Evolutionary conservation across 2,329 filamentous ascomycete species (phyloP).

Genomic region (Fusarium nelsonii): DNA sequence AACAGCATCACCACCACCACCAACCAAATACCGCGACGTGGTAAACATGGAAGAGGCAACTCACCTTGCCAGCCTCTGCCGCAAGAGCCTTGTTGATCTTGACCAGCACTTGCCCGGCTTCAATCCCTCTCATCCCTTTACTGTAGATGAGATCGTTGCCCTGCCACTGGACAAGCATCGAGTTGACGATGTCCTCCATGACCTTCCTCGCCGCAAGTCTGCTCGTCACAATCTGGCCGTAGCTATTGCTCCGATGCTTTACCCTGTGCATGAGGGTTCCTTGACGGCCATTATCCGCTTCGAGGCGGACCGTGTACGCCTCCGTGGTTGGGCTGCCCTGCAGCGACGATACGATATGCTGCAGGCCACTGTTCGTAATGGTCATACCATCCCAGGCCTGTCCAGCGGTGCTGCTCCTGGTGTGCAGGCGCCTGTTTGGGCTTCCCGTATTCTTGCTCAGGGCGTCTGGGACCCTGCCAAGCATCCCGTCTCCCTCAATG

Average conservation of each 20-base stretch:
- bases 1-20: neutral
- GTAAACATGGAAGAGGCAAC: conserved; percentile 47
- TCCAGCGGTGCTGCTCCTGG: conserved; percentile 51
- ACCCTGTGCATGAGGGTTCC: conserved; percentile 52
- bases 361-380: conserved; percentile 50
- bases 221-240: conserved; percentile 49
- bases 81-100: conserved; percentile 48
- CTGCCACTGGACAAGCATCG: conserved; percentile 51
- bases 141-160: conserved; percentile 53
- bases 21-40: conserved; percentile 9
- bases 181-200: conserved; percentile 50
- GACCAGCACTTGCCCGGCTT: conserved; percentile 46
- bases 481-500: conserved; percentile 50
- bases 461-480: conserved; percentile 52
- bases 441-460: conserved; percentile 51
- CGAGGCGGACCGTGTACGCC: conserved; percentile 53
- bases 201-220: conserved; percentile 54
- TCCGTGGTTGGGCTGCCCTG: conserved; percentile 53
- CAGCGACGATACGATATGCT: conserved; percentile 54
- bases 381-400: conserved; percentile 47
- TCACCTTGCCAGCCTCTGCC: conserved; percentile 49
- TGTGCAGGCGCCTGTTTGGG: conserved; percentile 52
- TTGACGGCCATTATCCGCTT: conserved; percentile 55
- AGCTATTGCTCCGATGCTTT: conserved; percentile 51
- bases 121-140: conserved; percentile 49